Percentiles rank a stretch among this genome's conserved stretches.
Conservation (phyloP, 257 asterid species). For the Jacaranda mimosifolia region DNA sequence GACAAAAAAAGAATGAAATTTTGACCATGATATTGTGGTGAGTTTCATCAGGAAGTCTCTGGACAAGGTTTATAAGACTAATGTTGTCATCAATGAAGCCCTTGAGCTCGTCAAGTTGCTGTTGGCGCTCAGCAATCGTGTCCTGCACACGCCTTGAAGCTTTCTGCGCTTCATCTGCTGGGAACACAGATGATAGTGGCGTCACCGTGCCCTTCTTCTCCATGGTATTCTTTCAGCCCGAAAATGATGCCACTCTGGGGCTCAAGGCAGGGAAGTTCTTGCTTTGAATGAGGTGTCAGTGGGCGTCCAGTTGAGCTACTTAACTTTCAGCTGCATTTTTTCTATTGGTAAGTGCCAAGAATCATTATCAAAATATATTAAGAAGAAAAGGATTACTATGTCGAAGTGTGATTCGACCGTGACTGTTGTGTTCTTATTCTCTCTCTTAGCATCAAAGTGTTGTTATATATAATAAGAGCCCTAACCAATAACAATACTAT, state of each 20-base stretch:
- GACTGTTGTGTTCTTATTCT: too few species aligned
- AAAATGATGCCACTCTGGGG: constrained; percentile 15
- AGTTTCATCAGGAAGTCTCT: constrained; percentile 80
- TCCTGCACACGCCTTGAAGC: constrained; percentile 78
- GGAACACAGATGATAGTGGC: constrained; percentile 64
- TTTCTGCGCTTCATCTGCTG: constrained; percentile 73
- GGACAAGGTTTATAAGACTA: constrained; percentile 74
- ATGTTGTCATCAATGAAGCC: constrained; percentile 66
- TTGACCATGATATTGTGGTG: constrained; percentile 81
- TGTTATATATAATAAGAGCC: too few species aligned
- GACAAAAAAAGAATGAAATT: neutral
- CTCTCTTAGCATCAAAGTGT: too few species aligned
- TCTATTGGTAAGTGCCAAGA: too few species aligned
- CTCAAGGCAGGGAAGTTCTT: constrained; percentile 1
- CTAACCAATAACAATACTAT: too few species aligned
- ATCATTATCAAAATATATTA: too few species aligned
- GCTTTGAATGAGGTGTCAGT: neutral
- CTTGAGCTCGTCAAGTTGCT: constrained; percentile 60
- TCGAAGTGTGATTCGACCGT: too few species aligned
- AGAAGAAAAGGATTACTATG: too few species aligned
- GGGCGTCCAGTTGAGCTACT: too few species aligned
- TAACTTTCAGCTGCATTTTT: too few species aligned
- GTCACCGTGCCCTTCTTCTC: constrained; percentile 77
- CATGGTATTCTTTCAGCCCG: constrained; percentile 36
- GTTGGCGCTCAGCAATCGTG: constrained; percentile 59